Evolutionary conservation across 1,139 yeast genomes (phyloP), one percentile per base, ranked within the genome.

Genomic region (Candida sp.): DNA sequence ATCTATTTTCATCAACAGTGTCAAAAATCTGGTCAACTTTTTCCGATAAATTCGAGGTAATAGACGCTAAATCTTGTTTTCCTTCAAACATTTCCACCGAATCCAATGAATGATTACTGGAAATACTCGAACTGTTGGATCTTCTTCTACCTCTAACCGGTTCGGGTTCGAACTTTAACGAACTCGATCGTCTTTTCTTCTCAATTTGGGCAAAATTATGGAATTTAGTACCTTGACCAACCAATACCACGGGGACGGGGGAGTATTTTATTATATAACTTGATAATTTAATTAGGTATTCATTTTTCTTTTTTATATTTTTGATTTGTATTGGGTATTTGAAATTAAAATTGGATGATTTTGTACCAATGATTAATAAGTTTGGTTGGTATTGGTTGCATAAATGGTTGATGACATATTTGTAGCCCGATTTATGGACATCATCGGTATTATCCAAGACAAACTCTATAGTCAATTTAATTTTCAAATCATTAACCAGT

Each of bases 381-480:
- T 63, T 63, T 2, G 79, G 79, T 44, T 66, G 75, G 52, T 73
- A 73, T 48, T 71, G 78, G 39, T 59, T 56, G 51, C 58, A 70
- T 37, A 73, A 54, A 45, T 69, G 68, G 30, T 61, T 50, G 39
- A 73, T 51, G 68, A 70, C 68, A 41, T 57, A 61, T 50, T 71
- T 73, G 40, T 61, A 58, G 29, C 74, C 72, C 3, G 46, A 45
- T 30, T 48, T 43, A 6, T 35, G 22, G 19, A 37, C 25, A 8
- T 44, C 43, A 11, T 44, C 50, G 22, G 40, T 43, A 38, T 54
- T 57, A 41, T 66, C 72, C 29, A 66, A 49, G 12, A 80, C 75
- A 47, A 81, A 68, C 51, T 81, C 87, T 11, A 82, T 75, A 0
- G 84, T 79, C 6, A 82, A 61, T 47, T 76, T 75, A 35, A 80